Evolutionary conservation across 108 stramenopile genomes (phyloP), one percentile per base, ranked within the genome.

Genomic region (Pseudonitzschia pungens): DNA sequence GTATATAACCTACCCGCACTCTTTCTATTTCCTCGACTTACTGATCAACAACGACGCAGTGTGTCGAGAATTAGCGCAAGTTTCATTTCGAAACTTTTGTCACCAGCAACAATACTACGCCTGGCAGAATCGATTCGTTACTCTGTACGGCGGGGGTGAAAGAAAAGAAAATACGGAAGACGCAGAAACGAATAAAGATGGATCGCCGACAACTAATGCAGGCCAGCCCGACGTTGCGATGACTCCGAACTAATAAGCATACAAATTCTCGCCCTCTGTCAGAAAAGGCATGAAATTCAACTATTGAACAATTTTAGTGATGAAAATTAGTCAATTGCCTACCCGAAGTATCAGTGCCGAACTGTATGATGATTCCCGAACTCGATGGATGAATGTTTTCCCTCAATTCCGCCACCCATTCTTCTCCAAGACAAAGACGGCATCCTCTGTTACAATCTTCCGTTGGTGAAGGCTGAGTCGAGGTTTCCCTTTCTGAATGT

Each of bases 41-140:
- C 71, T 95, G 54, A 80, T 88, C 22, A 78, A 73, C 31, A 86
- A 89, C 62, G 86, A 90, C 33, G 73, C 88, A 45, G 73, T 78
- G 58, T 62, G 76, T 45, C 59, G 73, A 44, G 94, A 95, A 79
- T 81, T 92, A 78, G 84, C 81, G 4, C 84, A 88, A 70, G 86
- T 92, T 0, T 79, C 81, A 36, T 95, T 91, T 78, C 79, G 92
- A 55, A 89, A 93, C 65, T 93, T 93, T 80, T 83, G 86, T 36
- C 92, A 93, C 70, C 88, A 91, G 68, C 92, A 93, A 62, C 92
- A 93, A 80, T 93, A 89, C 73, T 86, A 83, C 65, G 75, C 83
- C n/a, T 93, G 90, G 89, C 92, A 93, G 57, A 87, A 85, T 82
- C 83, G 90, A 16, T 86, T 85, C 65, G 58, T 72, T 32, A 80